Conservation (phyloP, 2,329 filamentous ascomycete genomes). For the Ceratocystis cubensis region DNA sequence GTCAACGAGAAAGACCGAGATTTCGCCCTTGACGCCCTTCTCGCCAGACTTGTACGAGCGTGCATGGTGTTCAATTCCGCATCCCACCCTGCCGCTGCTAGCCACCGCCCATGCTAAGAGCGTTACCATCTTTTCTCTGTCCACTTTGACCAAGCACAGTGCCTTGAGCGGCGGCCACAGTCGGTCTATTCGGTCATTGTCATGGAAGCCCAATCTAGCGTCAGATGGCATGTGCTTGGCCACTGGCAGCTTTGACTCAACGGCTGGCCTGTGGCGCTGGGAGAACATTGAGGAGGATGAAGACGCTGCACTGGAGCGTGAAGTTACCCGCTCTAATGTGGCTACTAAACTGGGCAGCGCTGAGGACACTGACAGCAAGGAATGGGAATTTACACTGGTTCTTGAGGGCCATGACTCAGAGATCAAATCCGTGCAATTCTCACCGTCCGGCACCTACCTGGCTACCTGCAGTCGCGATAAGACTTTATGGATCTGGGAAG, state of each 20-base stretch:
- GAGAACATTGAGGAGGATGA: conserved; percentile 28
- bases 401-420: conserved; percentile 93
- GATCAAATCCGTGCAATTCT: conserved; percentile 69
- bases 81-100: conserved; percentile 75
- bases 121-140: conserved; percentile 79
- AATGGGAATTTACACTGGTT: conserved; percentile 86
- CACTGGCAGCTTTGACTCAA: conserved; percentile 87
- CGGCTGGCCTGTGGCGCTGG: conserved; percentile 71
- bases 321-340: conserved; percentile 19
- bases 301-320: conserved; percentile 21
- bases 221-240: conserved; percentile 62
- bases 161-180: conserved; percentile 78
- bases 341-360: conserved; percentile 22
- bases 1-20: conserved; percentile 22
- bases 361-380: conserved; percentile 39
- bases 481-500: conserved; percentile 97
- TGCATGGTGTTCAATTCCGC: conserved; percentile 74
- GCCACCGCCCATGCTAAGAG: conserved; percentile 81
- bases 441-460: conserved; percentile 60
- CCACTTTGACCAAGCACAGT: conserved; percentile 65
- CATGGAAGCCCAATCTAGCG: conserved; percentile 69
- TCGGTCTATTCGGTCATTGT: conserved; percentile 69
- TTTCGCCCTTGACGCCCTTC: conserved; percentile 39
- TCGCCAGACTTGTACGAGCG: conserved; percentile 52
- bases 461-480: conserved; percentile 91